Percentiles rank a stretch among this genome's conserved stretches.
Evolutionary conservation across 2,329 filamentous ascomycete genomes (phyloP).

Genomic region (Xylariaceae sp.): DNA sequence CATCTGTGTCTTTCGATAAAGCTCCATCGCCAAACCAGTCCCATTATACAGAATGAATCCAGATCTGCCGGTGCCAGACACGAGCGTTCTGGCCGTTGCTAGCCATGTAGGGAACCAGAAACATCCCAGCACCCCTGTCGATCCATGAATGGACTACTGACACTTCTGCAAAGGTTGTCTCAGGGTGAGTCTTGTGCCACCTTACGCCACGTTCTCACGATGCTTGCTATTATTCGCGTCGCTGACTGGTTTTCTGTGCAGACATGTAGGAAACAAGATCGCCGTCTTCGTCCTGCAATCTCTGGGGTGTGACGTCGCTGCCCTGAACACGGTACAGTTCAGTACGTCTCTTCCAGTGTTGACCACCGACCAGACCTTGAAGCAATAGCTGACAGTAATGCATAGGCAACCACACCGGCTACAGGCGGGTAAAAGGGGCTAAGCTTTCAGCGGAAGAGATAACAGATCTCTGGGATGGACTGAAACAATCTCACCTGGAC

Average conservation of each 20-base stretch:
- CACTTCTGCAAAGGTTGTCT: slow-evolving; percentile 55
- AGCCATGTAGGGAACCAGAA: slow-evolving; percentile 71
- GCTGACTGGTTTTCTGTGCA: slow-evolving; percentile 35
- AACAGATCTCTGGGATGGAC: slow-evolving; percentile 72
- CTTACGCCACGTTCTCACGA: no score
- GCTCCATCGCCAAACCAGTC: no score
- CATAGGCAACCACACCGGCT: slow-evolving; percentile 90
- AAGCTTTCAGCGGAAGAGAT: slow-evolving; percentile 79
- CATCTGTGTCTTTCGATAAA: no score
- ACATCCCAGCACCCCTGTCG: slow-evolving; percentile 18
- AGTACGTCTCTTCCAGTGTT: slow-evolving; percentile 54
- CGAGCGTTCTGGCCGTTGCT: slow-evolving; percentile 75
- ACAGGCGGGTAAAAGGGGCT: slow-evolving; percentile 81
- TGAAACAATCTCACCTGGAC: slow-evolving; percentile 77
- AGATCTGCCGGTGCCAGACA: slow-evolving; percentile 47
- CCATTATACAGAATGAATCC: slow-evolving; percentile 35
- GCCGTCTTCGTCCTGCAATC: slow-evolving; percentile 92
- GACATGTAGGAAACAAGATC: slow-evolving; percentile 97
- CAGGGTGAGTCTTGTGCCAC: slow-evolving; percentile 54
- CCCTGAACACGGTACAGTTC: slow-evolving; percentile 95
- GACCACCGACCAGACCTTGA: background rate
- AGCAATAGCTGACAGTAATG: slow-evolving; percentile 8
- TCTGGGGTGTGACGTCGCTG: slow-evolving; percentile 86
- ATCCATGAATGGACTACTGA: slow-evolving; percentile 30
- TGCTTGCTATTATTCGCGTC: no score